Percentiles rank a stretch among this genome's conserved stretches.
Evolutionary conservation across 75 land plant genomes (phyloP).

Genomic region (Isoetes taiwanensis): DNA sequence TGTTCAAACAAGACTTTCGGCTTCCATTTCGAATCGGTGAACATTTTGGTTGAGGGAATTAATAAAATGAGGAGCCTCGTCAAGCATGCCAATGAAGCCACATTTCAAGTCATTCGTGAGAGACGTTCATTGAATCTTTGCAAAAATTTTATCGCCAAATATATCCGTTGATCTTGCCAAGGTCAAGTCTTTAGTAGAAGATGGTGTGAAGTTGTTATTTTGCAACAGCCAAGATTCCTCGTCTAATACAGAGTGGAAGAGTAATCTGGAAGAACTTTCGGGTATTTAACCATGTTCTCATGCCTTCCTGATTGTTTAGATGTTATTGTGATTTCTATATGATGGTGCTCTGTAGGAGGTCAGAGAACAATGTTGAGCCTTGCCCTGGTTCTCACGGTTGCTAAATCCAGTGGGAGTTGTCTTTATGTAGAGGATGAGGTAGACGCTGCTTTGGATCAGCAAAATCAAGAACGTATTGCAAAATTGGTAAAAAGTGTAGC

Average conservation of each 20-base stretch:
- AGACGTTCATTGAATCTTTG: conserved; percentile 8
- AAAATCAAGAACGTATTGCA: conserved; percentile 17
- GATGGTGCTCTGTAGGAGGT: conserved; percentile 18
- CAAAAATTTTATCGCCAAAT: conserved; percentile 8
- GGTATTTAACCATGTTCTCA: too few relatives aligned
- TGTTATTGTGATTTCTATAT: too few relatives aligned
- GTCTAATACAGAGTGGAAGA: conserved; percentile 12
- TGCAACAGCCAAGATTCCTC: background rate
- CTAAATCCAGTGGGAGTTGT: conserved; percentile 11
- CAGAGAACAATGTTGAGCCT: conserved; percentile 18
- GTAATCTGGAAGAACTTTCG: conserved; percentile 18
- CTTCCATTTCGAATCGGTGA: conserved; percentile 17
- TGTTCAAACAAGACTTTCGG: conserved; percentile 18
- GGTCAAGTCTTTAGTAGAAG: conserved; percentile 10
- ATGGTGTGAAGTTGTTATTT: conserved; percentile 14
- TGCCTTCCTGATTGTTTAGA: too few relatives aligned
- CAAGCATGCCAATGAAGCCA: conserved; percentile 15
- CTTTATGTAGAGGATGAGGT: conserved; percentile 19
- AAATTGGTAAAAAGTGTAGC: conserved; percentile 12
- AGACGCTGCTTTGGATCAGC: conserved; percentile 24
- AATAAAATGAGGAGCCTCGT: conserved; percentile 11
- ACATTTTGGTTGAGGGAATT: conserved; percentile 19
- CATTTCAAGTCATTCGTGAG: conserved; percentile 11
- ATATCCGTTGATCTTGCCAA: conserved; percentile 11
- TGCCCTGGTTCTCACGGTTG: conserved; percentile 15